phyloP scores from a whole-genome alignment of 2,329 filamentous ascomycete species.

The Parafenestella ontariensis region DNA sequence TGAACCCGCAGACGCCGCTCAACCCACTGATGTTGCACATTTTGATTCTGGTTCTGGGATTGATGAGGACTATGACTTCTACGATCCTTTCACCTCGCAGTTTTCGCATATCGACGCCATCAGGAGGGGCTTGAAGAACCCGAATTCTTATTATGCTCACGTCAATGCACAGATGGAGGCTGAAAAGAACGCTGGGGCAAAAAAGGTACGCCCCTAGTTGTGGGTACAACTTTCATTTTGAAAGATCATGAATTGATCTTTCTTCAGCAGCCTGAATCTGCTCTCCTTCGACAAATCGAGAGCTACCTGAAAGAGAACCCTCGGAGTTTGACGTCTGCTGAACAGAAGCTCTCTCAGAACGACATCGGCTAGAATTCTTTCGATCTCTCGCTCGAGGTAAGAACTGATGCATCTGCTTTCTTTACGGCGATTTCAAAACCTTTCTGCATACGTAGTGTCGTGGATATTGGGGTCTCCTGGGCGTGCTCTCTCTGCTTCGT shows the following conservation, averaged over 20 bases:
- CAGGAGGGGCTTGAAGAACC: constrained; percentile 6
- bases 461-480: neutral
- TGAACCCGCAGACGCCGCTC: neutral
- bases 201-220: neutral
- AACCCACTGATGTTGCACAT: neutral
- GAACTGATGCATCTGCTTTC: neutral
- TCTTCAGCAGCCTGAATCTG: neutral
- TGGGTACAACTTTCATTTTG: too few relatives aligned
- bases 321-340: neutral
- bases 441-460: neutral
- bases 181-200: neutral
- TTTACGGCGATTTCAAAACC: neutral
- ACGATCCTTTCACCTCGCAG: constrained; percentile 15
- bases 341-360: neutral
- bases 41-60: neutral
- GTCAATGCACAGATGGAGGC: constrained; percentile 7
- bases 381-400: neutral
- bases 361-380: neutral
- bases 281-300: neutral
- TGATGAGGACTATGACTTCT: neutral
- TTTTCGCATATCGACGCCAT: constrained; percentile 20
- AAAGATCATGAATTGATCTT: too few relatives aligned
- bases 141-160: constrained; percentile 8
- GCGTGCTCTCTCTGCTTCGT: neutral
- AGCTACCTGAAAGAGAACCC: neutral